Conservation (phyloP, 2,329 filamentous ascomycete genomes). For the Penicillium sp. region DNA sequence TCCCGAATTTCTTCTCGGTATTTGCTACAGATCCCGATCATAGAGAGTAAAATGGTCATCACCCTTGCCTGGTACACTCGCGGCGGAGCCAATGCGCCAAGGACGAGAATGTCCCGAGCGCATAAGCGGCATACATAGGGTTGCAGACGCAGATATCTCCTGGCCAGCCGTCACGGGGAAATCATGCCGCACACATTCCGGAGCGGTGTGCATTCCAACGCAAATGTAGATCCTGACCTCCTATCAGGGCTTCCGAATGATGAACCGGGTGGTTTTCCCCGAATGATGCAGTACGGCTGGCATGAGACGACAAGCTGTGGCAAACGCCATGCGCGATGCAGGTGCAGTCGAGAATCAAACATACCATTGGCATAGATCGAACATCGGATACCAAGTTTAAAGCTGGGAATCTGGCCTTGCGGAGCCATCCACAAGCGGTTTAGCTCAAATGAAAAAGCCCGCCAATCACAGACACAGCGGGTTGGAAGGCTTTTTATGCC, state of each 20-base stretch:
- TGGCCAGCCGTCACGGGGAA: conserved; percentile 20
- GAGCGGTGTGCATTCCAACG: conserved; percentile 16
- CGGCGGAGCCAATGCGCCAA: neutral
- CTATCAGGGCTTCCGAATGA: neutral
- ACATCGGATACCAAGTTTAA: conserved; percentile 1
- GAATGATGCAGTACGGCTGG: neutral
- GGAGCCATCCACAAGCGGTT: neutral
- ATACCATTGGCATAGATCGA: neutral
- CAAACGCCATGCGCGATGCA: neutral
- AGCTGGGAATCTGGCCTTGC: conserved; percentile 10
- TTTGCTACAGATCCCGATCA: neutral
- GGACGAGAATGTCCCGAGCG: neutral
- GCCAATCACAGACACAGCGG: conserved; percentile 3
- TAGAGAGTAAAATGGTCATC: neutral
- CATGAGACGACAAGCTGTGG: neutral
- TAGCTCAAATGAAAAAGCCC: too few relatives aligned
- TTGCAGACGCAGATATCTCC: conserved; percentile 10
- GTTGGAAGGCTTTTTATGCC: conserved; percentile 2
- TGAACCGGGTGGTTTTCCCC: neutral
- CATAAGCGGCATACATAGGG: conserved; percentile 2
- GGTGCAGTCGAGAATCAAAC: neutral
- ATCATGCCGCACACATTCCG: conserved; percentile 22
- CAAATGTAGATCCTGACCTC: conserved; percentile 10
- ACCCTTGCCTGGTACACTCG: neutral
- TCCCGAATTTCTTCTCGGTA: neutral